Conservation (phyloP, 2,329 filamentous ascomycete species). For the Fusarium tuaranense region DNA sequence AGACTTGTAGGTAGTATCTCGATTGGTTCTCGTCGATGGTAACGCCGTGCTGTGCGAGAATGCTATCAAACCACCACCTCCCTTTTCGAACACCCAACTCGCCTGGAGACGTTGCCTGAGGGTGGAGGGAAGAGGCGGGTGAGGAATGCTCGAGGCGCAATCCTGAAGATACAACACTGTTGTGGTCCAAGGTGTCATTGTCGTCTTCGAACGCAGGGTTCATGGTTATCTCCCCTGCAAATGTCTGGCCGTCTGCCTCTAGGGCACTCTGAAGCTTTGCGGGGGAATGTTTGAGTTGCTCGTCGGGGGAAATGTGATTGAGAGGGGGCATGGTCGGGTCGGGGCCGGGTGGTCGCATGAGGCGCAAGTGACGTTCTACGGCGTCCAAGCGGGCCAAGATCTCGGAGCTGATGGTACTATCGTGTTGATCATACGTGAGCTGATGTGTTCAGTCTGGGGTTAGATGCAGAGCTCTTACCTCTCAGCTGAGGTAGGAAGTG, state of each 20-base stretch:
- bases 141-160: slow-evolving; percentile 3
- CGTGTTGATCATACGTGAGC: neutral
- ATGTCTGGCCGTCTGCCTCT: slow-evolving; percentile 32
- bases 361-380: slow-evolving; percentile 18
- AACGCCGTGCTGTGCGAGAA: slow-evolving; percentile 21
- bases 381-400: slow-evolving; percentile 16
- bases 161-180: slow-evolving; percentile 1
- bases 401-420: slow-evolving; percentile 3
- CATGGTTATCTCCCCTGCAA: slow-evolving; percentile 33
- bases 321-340: neutral
- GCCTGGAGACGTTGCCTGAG: neutral
- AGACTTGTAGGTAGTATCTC: slow-evolving; percentile 23
- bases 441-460: neutral
- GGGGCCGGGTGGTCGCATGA: slow-evolving; percentile 6
- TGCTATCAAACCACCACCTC: slow-evolving; percentile 22
- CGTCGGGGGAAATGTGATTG: slow-evolving; percentile 3
- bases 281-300: slow-evolving; percentile 9
- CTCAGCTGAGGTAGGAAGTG: neutral
- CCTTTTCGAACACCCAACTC: neutral
- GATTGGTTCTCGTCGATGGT: slow-evolving; percentile 23
- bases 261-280: slow-evolving; percentile 22
- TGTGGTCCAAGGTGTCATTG: neutral
- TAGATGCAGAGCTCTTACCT: neutral
- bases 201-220: slow-evolving; percentile 25
- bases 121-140: slow-evolving; percentile 5